Evolutionary conservation across 179 eudicot species (phyloP).

Genomic region (Spinacia oleracea): DNA sequence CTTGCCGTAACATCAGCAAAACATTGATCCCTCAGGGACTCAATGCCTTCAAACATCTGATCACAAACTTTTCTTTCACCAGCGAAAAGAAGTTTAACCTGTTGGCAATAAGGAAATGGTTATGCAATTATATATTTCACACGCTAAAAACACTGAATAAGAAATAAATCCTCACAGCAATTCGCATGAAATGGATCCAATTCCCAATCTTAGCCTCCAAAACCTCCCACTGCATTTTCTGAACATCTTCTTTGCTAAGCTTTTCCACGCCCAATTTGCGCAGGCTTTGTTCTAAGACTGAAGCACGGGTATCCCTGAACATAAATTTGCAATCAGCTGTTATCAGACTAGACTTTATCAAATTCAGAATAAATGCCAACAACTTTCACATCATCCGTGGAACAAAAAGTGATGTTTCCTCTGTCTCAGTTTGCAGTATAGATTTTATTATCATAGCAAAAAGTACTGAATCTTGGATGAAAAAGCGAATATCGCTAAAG

Average conservation of each 20-base stretch:
- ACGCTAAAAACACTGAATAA: not conserved
- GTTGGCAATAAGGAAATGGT: slow-evolving; percentile 23
- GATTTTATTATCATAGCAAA: not conserved
- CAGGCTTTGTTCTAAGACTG: slow-evolving; percentile 88
- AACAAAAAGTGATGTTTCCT: not conserved
- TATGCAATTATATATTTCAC: not conserved
- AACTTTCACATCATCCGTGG: not conserved
- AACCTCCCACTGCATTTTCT: slow-evolving; percentile 99
- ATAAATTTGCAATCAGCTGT: slow-evolving; percentile 17
- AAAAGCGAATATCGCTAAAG: too few relatives aligned
- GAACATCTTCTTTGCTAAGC: slow-evolving; percentile 96
- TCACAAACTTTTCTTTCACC: slow-evolving; percentile 91
- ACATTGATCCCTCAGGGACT: slow-evolving; percentile 76
- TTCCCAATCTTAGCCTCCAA: slow-evolving; percentile 97
- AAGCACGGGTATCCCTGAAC: slow-evolving; percentile 81
- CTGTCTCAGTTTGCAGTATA: not conserved
- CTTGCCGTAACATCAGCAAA: slow-evolving; percentile 91
- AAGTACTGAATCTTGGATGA: too few relatives aligned
- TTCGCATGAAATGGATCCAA: slow-evolving; percentile 98
- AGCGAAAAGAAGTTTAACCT: slow-evolving; percentile 95
- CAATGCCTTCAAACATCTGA: slow-evolving; percentile 87
- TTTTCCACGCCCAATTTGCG: slow-evolving; percentile 89
- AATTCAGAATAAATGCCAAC: not conserved
- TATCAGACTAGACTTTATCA: not conserved
- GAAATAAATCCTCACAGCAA: slow-evolving; percentile 62